Conservation (phyloP, 345 rosid genomes). For the Aurinia saxatilis region DNA sequence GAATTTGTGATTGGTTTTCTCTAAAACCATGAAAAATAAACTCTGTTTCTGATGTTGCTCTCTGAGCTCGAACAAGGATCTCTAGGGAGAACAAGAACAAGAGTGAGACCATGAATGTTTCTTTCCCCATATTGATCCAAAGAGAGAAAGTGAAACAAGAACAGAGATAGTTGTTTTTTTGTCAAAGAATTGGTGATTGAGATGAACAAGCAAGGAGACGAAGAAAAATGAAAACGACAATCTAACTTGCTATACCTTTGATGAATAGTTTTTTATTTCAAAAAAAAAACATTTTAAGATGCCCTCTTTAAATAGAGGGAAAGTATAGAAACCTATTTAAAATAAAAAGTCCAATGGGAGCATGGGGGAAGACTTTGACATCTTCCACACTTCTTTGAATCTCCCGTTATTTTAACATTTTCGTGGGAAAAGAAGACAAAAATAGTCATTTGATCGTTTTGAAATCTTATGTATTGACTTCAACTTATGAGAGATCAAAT, state of each 20-base stretch:
- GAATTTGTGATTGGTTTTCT: not conserved
- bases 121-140: not conserved
- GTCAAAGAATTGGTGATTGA: not conserved
- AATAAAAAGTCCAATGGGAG: not conserved
- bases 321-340: not conserved
- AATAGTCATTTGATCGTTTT: not conserved
- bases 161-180: not conserved
- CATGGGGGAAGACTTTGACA: slow-evolving; percentile 17
- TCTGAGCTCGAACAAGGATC: slow-evolving; percentile 7
- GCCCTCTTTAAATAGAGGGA: not conserved
- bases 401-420: not conserved
- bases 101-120: not conserved
- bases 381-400: slow-evolving; percentile 7
- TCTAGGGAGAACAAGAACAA: not conserved
- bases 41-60: slow-evolving; percentile 3
- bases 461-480: not conserved
- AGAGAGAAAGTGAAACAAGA: not conserved
- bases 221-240: not conserved
- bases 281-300: not conserved
- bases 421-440: not conserved
- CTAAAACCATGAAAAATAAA: slow-evolving; percentile 20
- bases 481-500: not conserved
- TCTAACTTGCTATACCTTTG: not conserved
- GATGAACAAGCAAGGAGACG: not conserved
- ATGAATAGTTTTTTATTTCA: not conserved